These are phyloP conservation scores for Maudiozyma bulderi DNA, from an alignment of 805 yeast genomes.

Conservation along the genomic window DNA sequence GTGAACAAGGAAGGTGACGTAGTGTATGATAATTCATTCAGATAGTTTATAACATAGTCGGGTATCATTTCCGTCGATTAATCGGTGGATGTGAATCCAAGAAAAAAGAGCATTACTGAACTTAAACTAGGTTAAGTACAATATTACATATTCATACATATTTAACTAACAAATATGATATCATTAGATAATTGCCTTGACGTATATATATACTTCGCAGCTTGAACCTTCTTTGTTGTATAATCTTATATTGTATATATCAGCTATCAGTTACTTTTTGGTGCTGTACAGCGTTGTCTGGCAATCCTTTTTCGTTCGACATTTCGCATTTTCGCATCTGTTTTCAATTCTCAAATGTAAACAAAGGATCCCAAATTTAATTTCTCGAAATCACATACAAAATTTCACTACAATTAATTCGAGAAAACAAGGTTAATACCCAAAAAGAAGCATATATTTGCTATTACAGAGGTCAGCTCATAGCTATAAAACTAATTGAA, in stretches of 20 bases:
- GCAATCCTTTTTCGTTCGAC: not conserved
- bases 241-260: not conserved
- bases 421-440: too few relatives aligned
- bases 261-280: not conserved
- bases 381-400: not conserved
- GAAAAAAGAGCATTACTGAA: not conserved
- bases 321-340: not conserved
- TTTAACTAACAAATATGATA: not conserved
- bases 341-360: not conserved
- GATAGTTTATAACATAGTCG: not conserved
- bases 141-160: not conserved
- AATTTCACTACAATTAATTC: not conserved
- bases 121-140: not conserved
- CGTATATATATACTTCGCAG: too few relatives aligned
- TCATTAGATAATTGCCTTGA: too few relatives aligned
- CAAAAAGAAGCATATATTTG: too few relatives aligned
- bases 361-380: not conserved
- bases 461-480: too few relatives aligned
- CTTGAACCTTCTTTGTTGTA: too few relatives aligned
- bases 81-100: not conserved
- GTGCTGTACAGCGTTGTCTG: not conserved
- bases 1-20: slow-evolving; percentile 36
- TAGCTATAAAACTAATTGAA: too few relatives aligned
- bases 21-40: slow-evolving; percentile 8
- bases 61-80: not conserved